Evolutionary conservation across 805 yeast species (phyloP).

Genomic region (Cyberlindnera mycetangii): DNA sequence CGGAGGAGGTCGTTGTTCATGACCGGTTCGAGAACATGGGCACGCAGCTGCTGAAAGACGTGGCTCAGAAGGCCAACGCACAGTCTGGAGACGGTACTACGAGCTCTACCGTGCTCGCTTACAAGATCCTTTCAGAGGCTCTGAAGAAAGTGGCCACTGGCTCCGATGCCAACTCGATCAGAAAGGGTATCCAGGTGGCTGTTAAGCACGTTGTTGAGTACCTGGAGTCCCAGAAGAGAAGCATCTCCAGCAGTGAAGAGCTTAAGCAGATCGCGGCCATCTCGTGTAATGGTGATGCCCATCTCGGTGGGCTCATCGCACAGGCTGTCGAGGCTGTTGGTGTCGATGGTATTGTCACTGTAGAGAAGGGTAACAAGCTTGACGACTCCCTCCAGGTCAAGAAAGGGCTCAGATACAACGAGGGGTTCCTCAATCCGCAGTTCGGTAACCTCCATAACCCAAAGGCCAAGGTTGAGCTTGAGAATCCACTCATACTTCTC

Average conservation of each 20-base stretch:
- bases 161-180: slow-evolving; percentile 96
- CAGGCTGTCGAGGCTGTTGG: slow-evolving; percentile 98
- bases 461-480: slow-evolving; percentile 89
- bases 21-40: slow-evolving; percentile 97
- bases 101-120: slow-evolving; percentile 93
- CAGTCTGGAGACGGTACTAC: slow-evolving; percentile 99
- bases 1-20: slow-evolving; percentile 73
- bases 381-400: slow-evolving; percentile 96
- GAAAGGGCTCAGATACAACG: slow-evolving; percentile 98
- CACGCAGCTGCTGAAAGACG: slow-evolving; percentile 92
- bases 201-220: slow-evolving; percentile 88
- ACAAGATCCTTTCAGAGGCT: slow-evolving; percentile 91
- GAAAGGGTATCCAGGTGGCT: slow-evolving; percentile 97
- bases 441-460: slow-evolving; percentile 78
- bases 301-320: slow-evolving; percentile 88
- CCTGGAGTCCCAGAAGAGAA: slow-evolving; percentile 83
- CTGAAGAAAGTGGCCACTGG: slow-evolving; percentile 98
- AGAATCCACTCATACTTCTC: slow-evolving; percentile 83
- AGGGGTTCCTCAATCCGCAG: slow-evolving; percentile 96
- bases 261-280: slow-evolving; percentile 98
- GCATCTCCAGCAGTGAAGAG: slow-evolving; percentile 89
- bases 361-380: slow-evolving; percentile 94
- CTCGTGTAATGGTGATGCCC: slow-evolving; percentile 93
- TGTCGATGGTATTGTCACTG: slow-evolving; percentile 97
- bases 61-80: slow-evolving; percentile 95